Conservation (phyloP, 2,329 filamentous ascomycete genomes). For the Penicillium sp. region DNA sequence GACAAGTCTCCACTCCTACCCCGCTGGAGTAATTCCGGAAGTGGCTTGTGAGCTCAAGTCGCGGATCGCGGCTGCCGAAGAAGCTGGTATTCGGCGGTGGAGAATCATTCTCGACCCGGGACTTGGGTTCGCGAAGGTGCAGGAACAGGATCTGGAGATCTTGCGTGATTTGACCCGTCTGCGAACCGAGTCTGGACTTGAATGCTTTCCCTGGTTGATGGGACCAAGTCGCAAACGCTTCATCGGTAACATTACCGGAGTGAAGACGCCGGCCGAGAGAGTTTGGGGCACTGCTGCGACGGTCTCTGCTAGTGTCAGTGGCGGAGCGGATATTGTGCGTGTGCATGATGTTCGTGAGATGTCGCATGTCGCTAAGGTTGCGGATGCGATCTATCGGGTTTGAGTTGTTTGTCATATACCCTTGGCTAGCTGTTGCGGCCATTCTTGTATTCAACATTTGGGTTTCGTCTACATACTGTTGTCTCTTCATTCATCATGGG, state of each 20-base stretch:
- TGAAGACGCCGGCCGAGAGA: constrained; percentile 68
- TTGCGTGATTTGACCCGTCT: constrained; percentile 68
- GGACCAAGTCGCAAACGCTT: constrained; percentile 90
- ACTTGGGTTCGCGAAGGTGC: constrained; percentile 87
- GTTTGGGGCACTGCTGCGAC: constrained; percentile 86
- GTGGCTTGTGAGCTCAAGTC: constrained; percentile 68
- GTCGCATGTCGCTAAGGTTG: constrained; percentile 79
- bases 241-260: constrained; percentile 78
- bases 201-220: constrained; percentile 81
- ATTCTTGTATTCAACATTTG: constrained; percentile 28
- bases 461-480: constrained; percentile 11
- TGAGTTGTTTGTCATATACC: constrained; percentile 3
- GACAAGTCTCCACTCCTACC: constrained; percentile 69
- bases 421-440: not conserved
- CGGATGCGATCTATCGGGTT: constrained; percentile 83
- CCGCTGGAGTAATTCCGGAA: constrained; percentile 64
- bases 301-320: constrained; percentile 79
- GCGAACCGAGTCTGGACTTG: constrained; percentile 43
- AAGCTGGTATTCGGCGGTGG: constrained; percentile 84
- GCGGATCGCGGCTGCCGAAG: constrained; percentile 74
- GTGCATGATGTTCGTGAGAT: constrained; percentile 92
- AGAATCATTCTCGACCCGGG: constrained; percentile 93
- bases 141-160: constrained; percentile 78
- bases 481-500: constrained; percentile 29
- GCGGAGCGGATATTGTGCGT: constrained; percentile 86